Base-by-base conservation (phyloP, 2,329 filamentous ascomycete species). In the Ophiostoma novo-ulmi region DNA sequence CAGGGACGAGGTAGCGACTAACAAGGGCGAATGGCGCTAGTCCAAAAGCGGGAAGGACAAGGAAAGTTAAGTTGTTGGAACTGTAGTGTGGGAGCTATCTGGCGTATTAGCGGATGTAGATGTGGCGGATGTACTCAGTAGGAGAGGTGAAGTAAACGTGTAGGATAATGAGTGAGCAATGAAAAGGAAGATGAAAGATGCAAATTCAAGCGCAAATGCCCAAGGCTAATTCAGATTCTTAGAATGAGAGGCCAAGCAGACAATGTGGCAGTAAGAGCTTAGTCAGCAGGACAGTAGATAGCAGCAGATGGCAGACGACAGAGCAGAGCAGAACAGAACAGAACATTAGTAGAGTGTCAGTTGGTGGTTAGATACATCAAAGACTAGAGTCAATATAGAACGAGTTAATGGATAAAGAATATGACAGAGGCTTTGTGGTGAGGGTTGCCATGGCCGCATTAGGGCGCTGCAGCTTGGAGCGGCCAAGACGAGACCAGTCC, bases 21-120 rank as follows among this genome's bases (percentile, higher is more conserved):
- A 58, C 52, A 38, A 35, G n/a, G 2, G 38, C 11, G n/a, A 39
- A 14, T 22, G 26, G 64, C 70, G 70, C 70, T 71, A 71, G 65
- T 71, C 68, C 70, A 38, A 41, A 70, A 69, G 55, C 70, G 68
- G 68, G 17, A 64, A 70, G 22, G 44, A 61, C 61, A 67, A 17
- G 44, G 35, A 5, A 20, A 22, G 44, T 55, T 31, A 11, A 48
- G 31, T 31, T 31, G 31, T 31, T 31, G 31, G 31, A 31, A 4
- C 31, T 31, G 31, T 31, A 31, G 31, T 48, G 39, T 35, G 17
- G 14, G 14, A 39, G 69, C 44, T 70, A 48, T 39, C 38, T 70
- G 69, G 63, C 20, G 69, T 67, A 68, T 70, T 70, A 71, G 70
- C 70, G 70, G 17, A 39, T 5, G n/a, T 20, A n/a, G 63, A 22